A percentile compares a stretch with the other conserved stretches of the same genome.
phyloP scores from a whole-genome alignment of 306 rosid species.

The Canavalia ensiformis region DNA sequence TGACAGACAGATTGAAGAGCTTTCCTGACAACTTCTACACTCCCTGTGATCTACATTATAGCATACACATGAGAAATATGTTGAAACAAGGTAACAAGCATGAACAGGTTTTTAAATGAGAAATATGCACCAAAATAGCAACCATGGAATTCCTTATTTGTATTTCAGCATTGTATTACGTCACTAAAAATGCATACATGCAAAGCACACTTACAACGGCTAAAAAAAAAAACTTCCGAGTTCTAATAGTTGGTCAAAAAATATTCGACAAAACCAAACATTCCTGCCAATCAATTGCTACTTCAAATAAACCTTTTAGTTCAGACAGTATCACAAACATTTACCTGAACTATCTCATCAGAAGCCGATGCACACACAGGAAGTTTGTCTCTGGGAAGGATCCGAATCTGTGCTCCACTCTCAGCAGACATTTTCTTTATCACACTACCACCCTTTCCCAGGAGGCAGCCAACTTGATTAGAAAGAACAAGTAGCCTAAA shows the following conservation, averaged over 20 bases:
- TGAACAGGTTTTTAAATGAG: conserved; percentile 15
- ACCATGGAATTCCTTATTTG: conserved; percentile 1
- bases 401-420: conserved; percentile 92
- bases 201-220: not conserved
- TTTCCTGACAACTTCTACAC: conserved; percentile 76
- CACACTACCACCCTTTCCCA: conserved; percentile 95
- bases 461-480: conserved; percentile 85
- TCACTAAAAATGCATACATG: conserved; percentile 18
- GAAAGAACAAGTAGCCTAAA: conserved; percentile 80
- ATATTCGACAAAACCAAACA: conserved; percentile 18
- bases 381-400: conserved; percentile 86
- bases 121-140: conserved; percentile 34
- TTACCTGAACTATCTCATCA: conserved; percentile 93
- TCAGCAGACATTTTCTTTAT: conserved; percentile 85
- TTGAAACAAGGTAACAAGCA: conserved; percentile 37
- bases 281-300: not conserved
- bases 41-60: conserved; percentile 80
- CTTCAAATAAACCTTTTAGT: conserved; percentile 9
- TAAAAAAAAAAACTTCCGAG: not conserved
- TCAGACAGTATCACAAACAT: conserved; percentile 16
- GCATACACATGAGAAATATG: conserved; percentile 31
- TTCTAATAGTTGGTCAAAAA: conserved; percentile 24
- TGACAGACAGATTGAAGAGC: conserved; percentile 79
- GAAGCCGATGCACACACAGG: conserved; percentile 71
- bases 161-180: not conserved